Evolutionary conservation across 805 yeast species (phyloP).

Genomic region (Sugiyamaella valdiviana): DNA sequence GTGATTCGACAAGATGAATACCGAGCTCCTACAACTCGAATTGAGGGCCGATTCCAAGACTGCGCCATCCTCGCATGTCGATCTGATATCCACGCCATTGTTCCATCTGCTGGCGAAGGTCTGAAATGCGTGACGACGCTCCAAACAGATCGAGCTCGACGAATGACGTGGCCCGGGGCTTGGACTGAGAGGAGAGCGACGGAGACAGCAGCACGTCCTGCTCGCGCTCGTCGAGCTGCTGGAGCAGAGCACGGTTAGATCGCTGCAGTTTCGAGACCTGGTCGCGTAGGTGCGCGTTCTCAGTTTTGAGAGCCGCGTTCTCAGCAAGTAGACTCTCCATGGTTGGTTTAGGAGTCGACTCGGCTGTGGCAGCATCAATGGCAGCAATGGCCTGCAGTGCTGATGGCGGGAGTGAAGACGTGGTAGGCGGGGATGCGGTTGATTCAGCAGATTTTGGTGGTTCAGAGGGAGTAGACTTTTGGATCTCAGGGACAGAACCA

Average conservation of each 20-base stretch:
- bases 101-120: conserved; percentile 42
- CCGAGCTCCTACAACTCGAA: conserved; percentile 34
- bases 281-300: not conserved
- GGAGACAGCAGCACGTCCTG: conserved; percentile 16
- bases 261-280: not conserved
- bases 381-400: not conserved
- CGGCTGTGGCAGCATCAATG: not conserved
- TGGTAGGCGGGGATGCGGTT: not conserved
- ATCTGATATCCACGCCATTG: conserved; percentile 83
- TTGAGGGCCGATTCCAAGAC: conserved; percentile 58
- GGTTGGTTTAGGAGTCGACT: not conserved
- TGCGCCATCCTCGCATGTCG: conserved; percentile 80
- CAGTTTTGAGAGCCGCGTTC: conserved; percentile 6
- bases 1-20: conserved; percentile 11
- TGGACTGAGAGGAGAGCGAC: conserved; percentile 1
- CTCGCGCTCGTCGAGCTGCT: conserved; percentile 5
- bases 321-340: not conserved
- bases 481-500: too few species aligned
- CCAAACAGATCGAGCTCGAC: conserved; percentile 36
- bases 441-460: not conserved
- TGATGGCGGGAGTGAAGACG: not conserved
- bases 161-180: conserved; percentile 23
- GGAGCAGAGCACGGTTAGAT: conserved; percentile 3
- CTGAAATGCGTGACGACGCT: conserved; percentile 48
- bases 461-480: not conserved